Evolutionary conservation across 345 rosid species (phyloP), one percentile per base, ranked within the genome.

Genomic region (Gossypium herbaceum): DNA sequence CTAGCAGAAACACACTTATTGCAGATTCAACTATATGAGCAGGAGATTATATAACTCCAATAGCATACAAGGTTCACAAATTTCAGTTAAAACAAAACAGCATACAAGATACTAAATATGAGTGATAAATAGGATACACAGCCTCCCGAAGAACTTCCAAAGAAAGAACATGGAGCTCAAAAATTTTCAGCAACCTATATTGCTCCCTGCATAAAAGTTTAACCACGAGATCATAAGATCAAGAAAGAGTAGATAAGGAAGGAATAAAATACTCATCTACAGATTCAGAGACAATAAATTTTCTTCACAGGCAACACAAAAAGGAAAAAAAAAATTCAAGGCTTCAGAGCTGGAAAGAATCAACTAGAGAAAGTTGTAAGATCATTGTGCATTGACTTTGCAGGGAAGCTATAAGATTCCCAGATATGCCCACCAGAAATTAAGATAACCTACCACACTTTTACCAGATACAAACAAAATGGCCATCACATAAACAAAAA

Each of bases 61-160:
- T 56, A 69, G 62, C 43, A 66, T 19, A 34, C 60, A 39, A 44
- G 51, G 68, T 51, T 71, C 64, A 58, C 45, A 59, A 75, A 57
- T 68, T 72, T 75, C 76, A 73, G 6, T 29, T 52, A 52, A 47
- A 72, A 52, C 10, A 2, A n/a, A 71, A 20, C 27, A 19, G 43
- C 6, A 61, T 9, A 44, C 44, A 76, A 73, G 65, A 29, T 44
- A 58, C 73, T 59, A 59, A 73, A 66, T 15, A 78, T 2, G 48
- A 72, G 43, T 55, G 45, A 73, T 51, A 64, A 55, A n/a, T 80
- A 87, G 95, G 95, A 90, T 90, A 90, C 95, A 81, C 81, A 71
- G 95, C 92, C 84, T 90, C 95, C 65, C 89, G 84, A 55, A 90
- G 86, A 81, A 90, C 95, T 76, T 85, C 88, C 82, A 90, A 74